phyloP scores from a whole-genome alignment of 257 asterid species.

The Nicotiana knightiana region DNA sequence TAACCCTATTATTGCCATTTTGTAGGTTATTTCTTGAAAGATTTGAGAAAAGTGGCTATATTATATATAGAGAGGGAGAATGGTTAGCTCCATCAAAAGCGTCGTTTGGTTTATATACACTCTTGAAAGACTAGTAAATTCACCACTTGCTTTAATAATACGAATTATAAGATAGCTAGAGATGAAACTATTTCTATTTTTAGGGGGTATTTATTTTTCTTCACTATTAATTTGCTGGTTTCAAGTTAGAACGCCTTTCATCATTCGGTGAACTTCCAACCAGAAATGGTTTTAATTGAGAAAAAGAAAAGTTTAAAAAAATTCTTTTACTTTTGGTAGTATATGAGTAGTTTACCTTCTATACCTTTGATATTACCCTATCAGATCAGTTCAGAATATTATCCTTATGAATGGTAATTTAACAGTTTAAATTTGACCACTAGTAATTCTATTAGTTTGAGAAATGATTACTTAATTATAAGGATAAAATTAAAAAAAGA shows the following conservation, averaged over 20 bases:
- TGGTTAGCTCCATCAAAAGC: no score
- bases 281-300: neutral
- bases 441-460: no score
- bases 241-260: neutral
- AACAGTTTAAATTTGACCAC: no score
- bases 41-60: neutral
- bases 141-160: no score
- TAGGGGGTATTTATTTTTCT: neutral
- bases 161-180: no score
- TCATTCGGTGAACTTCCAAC: neutral
- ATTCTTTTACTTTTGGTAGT: neutral
- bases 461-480: no score
- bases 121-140: no score
- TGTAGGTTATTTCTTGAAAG: neutral
- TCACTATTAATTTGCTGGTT: neutral
- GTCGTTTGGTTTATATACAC: no score
- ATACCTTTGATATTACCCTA: neutral
- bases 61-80: neutral
- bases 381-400: no score
- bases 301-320: neutral
- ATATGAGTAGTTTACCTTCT: neutral
- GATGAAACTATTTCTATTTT: neutral
- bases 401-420: no score
- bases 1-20: conserved; percentile 21
- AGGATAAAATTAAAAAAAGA: no score